Base-by-base conservation (phyloP, 2,329 filamentous ascomycete genomes). In the Gaeumannomyces sp. region DNA sequence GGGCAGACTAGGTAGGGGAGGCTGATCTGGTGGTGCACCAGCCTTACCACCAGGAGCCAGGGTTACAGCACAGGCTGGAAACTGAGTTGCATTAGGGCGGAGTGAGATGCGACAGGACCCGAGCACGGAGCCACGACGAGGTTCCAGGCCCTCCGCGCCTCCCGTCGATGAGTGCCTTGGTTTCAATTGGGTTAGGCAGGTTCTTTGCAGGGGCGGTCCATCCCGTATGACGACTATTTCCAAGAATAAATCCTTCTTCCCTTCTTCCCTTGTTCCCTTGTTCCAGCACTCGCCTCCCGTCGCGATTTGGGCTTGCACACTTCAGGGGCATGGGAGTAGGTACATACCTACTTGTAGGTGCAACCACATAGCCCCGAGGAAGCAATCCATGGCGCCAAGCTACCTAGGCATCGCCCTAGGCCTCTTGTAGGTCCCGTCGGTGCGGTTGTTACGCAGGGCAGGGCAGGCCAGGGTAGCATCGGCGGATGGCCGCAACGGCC, bases 41-140 rank as follows among this genome's bases (percentile, higher is more conserved):
- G 45, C 45, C 45, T 53, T 53, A 53, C 45, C 45, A 8, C 45
- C 45, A 53, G 45, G 45, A 53, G 45, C 7, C 45, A n/a, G 45
- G 45, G 45, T n/a, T 53, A 38, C 35, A 38, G 45, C 45, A 53
- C 45, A 14, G 19, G 16, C 45, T 50, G 45, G 45, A n/a, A n/a
- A 50, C 45, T n/a, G 45, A 50, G 45, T 50, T 50, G 45, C 45
- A 50, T 50, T 50, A 50, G 45, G 45, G 45, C 45, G 45, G 45
- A 50, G 45, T 50, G 16, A 22, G 38, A 50, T 50, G 45, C 45
- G 45, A 50, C 45, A 50, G 35, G 14, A 29, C 29, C 29, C 6
- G 29, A 29, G 29, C 29, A 29, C 29, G 29, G 29, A 29, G 6
- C 3, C 29, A 29, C 29, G 29, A 29, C 29, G 29, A 29, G n/a